Evolutionary conservation across 2,329 filamentous ascomycete genomes (phyloP).

Genomic region (Trichophyton rubrum): DNA sequence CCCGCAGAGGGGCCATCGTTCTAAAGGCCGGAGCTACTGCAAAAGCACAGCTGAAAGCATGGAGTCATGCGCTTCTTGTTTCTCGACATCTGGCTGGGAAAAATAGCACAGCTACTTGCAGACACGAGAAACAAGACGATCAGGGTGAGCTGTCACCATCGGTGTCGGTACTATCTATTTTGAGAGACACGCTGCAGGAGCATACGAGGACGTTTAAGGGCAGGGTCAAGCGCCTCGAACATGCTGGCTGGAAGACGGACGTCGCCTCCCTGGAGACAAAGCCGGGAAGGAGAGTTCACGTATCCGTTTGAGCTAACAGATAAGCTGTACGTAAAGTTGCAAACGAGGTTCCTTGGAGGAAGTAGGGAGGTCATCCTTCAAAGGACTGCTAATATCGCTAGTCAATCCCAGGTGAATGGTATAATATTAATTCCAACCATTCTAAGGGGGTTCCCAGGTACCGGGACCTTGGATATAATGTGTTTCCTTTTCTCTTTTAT

Average conservation of each 20-base stretch:
- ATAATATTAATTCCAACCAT: neutral
- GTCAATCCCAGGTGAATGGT: neutral
- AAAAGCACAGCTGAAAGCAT: constrained; percentile 45
- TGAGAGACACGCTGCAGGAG: constrained; percentile 27
- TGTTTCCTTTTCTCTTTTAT: neutral
- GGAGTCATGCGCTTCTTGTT: constrained; percentile 47
- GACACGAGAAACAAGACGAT: neutral
- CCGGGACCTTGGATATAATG: neutral
- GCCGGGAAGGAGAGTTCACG: constrained; percentile 32
- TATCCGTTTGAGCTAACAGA: neutral
- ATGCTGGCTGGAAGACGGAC: constrained; percentile 54
- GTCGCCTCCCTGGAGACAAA: constrained; percentile 54
- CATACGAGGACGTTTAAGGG: constrained; percentile 34
- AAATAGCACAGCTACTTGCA: neutral
- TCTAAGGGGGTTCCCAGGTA: neutral
- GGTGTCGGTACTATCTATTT: constrained; percentile 26
- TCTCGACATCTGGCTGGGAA: constrained; percentile 19
- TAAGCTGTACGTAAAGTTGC: neutral
- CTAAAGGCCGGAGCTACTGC: constrained; percentile 47
- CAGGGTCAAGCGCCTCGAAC: constrained; percentile 30
- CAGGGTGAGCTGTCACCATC: constrained; percentile 16
- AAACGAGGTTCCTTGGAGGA: neutral
- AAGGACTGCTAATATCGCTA: neutral
- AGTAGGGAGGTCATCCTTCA: neutral
- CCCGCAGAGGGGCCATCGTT: constrained; percentile 43